These are phyloP conservation scores for Lyophyllum semitale DNA, from an alignment of 768 basidiomycete species.

Conservation along the genomic window DNA sequence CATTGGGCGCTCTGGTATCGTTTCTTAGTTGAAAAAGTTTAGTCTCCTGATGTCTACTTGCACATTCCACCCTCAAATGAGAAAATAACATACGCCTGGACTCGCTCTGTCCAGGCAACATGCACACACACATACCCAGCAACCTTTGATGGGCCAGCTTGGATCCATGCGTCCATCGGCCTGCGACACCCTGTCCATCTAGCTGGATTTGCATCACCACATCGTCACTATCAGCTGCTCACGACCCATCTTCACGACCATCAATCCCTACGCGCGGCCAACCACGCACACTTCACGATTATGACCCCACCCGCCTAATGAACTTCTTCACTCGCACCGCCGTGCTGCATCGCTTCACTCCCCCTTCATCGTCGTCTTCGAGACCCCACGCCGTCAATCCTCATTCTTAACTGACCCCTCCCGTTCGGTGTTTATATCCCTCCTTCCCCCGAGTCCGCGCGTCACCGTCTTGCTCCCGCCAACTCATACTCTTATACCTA, in stretches of 20 bases:
- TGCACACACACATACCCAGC: neutral
- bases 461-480: neutral
- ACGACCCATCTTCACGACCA: neutral
- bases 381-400: too few species aligned
- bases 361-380: too few species aligned
- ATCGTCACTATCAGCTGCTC: neutral
- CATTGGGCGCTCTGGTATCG: neutral
- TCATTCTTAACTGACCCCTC: neutral
- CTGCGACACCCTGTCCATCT: neutral
- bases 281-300: neutral
- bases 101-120: neutral
- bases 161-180: neutral
- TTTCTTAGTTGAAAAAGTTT: too few species aligned
- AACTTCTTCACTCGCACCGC: neutral
- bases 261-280: neutral
- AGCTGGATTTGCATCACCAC: slow-evolving; percentile 2
- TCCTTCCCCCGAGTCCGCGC: neutral
- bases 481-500: too few species aligned
- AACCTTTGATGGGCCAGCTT: too few species aligned
- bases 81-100: too few species aligned
- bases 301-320: neutral
- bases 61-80: too few species aligned
- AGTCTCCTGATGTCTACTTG: neutral
- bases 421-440: neutral
- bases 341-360: too few species aligned